These are phyloP conservation scores for Aphanomyces invadans DNA, from an alignment of 352 stramenopile species.

Conservation along the genomic window DNA sequence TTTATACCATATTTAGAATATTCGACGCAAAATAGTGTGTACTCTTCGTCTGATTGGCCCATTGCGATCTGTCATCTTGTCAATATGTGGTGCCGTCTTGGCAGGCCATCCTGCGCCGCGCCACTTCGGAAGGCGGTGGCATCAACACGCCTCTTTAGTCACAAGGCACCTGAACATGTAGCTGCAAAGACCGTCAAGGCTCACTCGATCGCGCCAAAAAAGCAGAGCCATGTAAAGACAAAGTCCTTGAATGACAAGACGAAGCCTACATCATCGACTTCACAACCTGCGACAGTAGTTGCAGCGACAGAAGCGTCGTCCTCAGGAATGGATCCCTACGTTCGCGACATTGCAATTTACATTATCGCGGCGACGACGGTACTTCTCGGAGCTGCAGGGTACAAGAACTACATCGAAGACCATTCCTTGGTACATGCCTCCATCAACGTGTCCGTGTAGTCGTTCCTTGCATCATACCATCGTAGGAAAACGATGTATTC, in stretches of 20 bases:
- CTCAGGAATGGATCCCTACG: slow-evolving; percentile 9
- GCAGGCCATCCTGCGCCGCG: neutral
- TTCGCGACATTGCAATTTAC: slow-evolving; percentile 23
- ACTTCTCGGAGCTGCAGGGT: neutral
- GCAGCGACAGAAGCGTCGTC: neutral
- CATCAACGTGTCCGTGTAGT: no score
- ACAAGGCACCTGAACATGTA: neutral
- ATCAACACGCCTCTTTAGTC: neutral
- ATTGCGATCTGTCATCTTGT: neutral
- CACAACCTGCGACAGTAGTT: neutral
- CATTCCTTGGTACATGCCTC: slow-evolving; percentile 1
- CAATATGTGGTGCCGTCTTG: neutral
- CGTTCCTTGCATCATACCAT: no score
- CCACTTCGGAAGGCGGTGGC: neutral
- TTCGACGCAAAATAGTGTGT: slow-evolving; percentile 14
- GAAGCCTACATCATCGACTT: neutral
- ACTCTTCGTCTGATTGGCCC: neutral
- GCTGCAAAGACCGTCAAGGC: neutral
- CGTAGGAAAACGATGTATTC: slow-evolving; percentile 17
- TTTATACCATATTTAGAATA: neutral
- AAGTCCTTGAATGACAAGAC: neutral
- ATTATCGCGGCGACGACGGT: slow-evolving; percentile 3
- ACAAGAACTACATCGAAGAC: slow-evolving; percentile 21
- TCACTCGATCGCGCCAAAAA: neutral
- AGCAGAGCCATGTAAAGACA: neutral